Evolutionary conservation across 495 filamentous ascomycete genomes (phyloP), one percentile per base, ranked within the genome.

Genomic region (Penicillium simplicissimum): DNA sequence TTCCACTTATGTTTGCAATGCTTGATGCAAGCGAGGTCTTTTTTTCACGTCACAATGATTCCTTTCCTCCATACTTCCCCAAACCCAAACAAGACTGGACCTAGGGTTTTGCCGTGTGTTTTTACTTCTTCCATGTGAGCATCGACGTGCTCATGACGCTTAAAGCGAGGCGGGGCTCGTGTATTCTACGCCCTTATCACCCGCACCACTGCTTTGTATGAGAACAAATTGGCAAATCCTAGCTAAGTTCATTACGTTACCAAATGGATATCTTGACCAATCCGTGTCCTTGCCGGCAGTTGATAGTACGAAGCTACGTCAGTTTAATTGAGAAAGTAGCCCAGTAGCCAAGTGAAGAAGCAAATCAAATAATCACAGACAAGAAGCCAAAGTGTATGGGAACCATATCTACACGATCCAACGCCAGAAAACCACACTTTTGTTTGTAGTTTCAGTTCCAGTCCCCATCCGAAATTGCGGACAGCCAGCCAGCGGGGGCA

Each of bases 391-490:
- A 69, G 56, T 75, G 67, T 77, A 77, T 73, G 62, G 28, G 67
- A 62, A 54, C 62, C 65, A 59, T 74, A 71, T 73, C 67, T 75
- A 70, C 69, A 72, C 52, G 63, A 69, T 67, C 61, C 57, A 63
- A 74, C 70, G 72, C 71, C 71, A 40, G 60, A 71, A 60, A 58
- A 70, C 64, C 70, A 52, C 58, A 66, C 63, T 69, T 72, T 68
- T 70, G 47, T 70, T 61, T 62, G 21, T 58, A 55, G 52, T 47
- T 64, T 54, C 63, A 66, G 49, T 59, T 71, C 61, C 66, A 65
- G 31, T 63, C 58, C 61, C 52, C 40, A 15, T 52, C 54, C 45
- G 11, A 48, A 48, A 9, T 52, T 49, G 45, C 43, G 28, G 52
- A 53, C 55, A 45, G 42, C 42, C 42, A 45, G 19, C 40, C n/a